phyloP scores from a whole-genome alignment of 352 stramenopile genomes.

The Pythium folliculosum region DNA sequence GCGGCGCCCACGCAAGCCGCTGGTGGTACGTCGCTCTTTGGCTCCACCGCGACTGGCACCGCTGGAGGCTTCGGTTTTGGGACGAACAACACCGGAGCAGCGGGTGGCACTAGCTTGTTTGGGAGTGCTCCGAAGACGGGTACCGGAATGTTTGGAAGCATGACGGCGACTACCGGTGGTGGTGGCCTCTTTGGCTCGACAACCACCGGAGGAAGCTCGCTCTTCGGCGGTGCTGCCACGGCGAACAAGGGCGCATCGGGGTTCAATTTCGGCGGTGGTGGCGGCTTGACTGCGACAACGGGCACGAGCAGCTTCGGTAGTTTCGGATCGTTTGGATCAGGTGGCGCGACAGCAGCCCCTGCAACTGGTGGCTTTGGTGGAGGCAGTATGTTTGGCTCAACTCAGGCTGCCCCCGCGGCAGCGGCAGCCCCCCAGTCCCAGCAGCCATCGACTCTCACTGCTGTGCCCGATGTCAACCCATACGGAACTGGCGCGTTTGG shows the following conservation, averaged over 20 bases:
- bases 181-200: constrained; percentile 24
- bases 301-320: constrained; percentile 16
- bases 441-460: constrained; percentile 38
- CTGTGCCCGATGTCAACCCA: constrained; percentile 50
- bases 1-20: constrained; percentile 14
- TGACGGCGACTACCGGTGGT: background rate
- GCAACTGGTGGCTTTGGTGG: constrained; percentile 12
- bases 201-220: constrained; percentile 8
- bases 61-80: constrained; percentile 26
- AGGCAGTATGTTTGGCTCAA: constrained; percentile 17
- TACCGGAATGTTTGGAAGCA: constrained; percentile 22
- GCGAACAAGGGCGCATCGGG: constrained; percentile 18
- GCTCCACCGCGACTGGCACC: background rate
- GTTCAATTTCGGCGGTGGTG: constrained; percentile 20
- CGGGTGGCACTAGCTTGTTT: constrained; percentile 25
- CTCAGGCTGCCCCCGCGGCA: background rate
- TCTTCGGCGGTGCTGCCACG: constrained; percentile 14
- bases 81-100: constrained; percentile 1
- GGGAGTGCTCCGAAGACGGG: constrained; percentile 17
- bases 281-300: constrained; percentile 9
- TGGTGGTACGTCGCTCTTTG: constrained; percentile 21
- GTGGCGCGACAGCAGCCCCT: constrained; percentile 6
- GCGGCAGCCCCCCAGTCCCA: constrained; percentile 18
- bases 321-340: constrained; percentile 29
- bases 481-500: constrained; percentile 59